phyloP scores from a whole-genome alignment of 2,329 filamentous ascomycete species.

The Fusarium papillatum region DNA sequence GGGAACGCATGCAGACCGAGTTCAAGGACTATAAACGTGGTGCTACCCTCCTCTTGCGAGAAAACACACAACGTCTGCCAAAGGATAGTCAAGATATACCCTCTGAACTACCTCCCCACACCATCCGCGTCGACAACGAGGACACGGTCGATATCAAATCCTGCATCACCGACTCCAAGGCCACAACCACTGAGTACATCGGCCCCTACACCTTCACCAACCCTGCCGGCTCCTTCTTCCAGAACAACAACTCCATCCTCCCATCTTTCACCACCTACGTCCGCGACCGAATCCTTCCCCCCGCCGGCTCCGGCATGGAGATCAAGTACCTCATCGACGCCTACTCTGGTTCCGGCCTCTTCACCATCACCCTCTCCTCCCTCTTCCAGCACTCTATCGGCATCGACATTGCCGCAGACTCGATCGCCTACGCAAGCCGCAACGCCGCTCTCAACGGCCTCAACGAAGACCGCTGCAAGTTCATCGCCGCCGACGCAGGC shows the following conservation, averaged over 20 bases:
- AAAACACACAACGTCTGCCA: slow-evolving; percentile 80
- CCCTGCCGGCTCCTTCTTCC: slow-evolving; percentile 95
- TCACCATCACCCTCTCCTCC: slow-evolving; percentile 92
- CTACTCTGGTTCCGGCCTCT: slow-evolving; percentile 97
- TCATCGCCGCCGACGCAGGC: slow-evolving; percentile 90
- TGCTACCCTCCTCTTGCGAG: slow-evolving; percentile 89
- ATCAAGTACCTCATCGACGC: slow-evolving; percentile 96
- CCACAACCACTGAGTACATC: slow-evolving; percentile 88
- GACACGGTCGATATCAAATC: slow-evolving; percentile 83
- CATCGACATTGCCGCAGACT: slow-evolving; percentile 88
- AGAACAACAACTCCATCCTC: slow-evolving; percentile 99
- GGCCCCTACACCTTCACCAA: slow-evolving; percentile 89
- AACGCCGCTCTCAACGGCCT: slow-evolving; percentile 87
- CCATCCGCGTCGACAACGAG: slow-evolving; percentile 63
- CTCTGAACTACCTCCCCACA: slow-evolving; percentile 47
- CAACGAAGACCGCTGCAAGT: slow-evolving; percentile 76
- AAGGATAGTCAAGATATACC: slow-evolving; percentile 57
- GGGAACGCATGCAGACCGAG: slow-evolving; percentile 80
- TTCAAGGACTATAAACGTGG: slow-evolving; percentile 82
- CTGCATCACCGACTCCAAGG: slow-evolving; percentile 90
- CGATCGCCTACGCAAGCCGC: slow-evolving; percentile 81
- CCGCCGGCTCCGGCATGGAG: slow-evolving; percentile 46
- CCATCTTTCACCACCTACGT: slow-evolving; percentile 89
- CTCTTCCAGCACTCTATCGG: slow-evolving; percentile 89
- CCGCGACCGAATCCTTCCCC: slow-evolving; percentile 80